Evolutionary conservation across 768 basidiomycete genomes (phyloP).

Genomic region (Cyathus striatus): DNA sequence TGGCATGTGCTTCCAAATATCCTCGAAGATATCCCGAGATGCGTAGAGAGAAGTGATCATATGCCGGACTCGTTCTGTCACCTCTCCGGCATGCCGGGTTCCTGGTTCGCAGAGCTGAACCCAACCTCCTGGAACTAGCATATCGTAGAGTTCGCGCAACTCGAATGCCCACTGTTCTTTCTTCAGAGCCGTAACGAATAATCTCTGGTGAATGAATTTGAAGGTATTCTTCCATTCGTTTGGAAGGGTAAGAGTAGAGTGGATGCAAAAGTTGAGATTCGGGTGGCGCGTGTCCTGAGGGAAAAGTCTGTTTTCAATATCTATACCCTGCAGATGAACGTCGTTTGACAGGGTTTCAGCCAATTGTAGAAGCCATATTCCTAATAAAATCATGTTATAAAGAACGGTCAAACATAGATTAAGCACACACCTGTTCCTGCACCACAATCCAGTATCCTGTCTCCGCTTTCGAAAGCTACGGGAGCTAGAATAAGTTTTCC

Average conservation of each 20-base stretch:
- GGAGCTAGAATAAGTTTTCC: too few relatives aligned
- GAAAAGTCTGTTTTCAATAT: background rate
- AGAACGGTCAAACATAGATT: too few relatives aligned
- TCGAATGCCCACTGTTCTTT: background rate
- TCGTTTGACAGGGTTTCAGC: background rate
- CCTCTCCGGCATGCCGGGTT: background rate
- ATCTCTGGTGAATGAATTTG: background rate
- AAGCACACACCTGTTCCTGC: too few relatives aligned
- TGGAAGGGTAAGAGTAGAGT: background rate
- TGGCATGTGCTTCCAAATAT: background rate
- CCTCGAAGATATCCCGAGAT: background rate
- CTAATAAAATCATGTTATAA: too few relatives aligned
- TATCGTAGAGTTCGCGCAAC: background rate
- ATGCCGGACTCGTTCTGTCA: too few relatives aligned
- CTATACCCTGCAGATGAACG: background rate
- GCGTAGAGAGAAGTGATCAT: background rate
- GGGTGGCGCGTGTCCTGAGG: background rate
- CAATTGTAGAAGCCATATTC: background rate
- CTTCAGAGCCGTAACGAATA: background rate
- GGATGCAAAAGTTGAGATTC: background rate
- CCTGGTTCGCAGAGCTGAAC: slow-evolving; percentile 2
- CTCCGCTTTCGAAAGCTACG: too few relatives aligned
- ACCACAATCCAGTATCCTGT: too few relatives aligned
- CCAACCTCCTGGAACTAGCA: slow-evolving; percentile 1
- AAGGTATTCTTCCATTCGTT: background rate